Base-by-base conservation (phyloP, 2,329 filamentous ascomycete genomes). In the Arthrobotrys musiformis region DNA sequence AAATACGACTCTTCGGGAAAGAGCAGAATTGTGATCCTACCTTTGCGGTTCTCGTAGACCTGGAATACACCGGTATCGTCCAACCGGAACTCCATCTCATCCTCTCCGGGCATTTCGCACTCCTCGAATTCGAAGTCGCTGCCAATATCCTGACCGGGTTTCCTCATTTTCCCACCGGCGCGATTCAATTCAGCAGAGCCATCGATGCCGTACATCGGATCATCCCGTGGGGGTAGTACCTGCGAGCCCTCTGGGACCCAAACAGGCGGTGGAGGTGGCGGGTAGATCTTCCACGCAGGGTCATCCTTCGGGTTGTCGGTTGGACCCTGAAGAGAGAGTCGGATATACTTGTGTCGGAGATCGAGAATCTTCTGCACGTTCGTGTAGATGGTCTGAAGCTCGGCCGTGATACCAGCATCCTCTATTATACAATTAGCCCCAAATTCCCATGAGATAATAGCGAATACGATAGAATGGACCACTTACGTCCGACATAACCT, bases 301-400 rank as follows among this genome's bases (percentile, higher is more conserved):
- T 91, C 89, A 82, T 98, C 93, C 81, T 93, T 93, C 0, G 95
- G 95, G 80, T 98, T 97, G 82, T 97, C 93, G 11, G 89, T 88
- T 6, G 90, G 88, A 8, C 91, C 88, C 82, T 99, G 95, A 19
- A 94, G 86, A 0, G 95, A 98, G 15, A 97, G 84, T 0, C 89
- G 86, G 63, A 98, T 92, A 84, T 98, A 99, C 81, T 93, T 96
- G 83, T 93, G 90, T 76, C 95, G 90, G 44, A 94, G 86, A 80
- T 97, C 93, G 52, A 97, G 84, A n/a, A 98, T 89, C 80, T 91
- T 91, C 82, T 97, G 92, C 69, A 99, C 93, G 80, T 95, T 96
- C 79, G 90, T 90, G 81, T 96, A 97, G 79, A 99, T 97, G 19
- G 89, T 88, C 81, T 89, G 90, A 79, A 99, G 85, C 84, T 99